Base-by-base conservation (phyloP, 1,139 yeast genomes). In the Kodamaea alishanica region DNA sequence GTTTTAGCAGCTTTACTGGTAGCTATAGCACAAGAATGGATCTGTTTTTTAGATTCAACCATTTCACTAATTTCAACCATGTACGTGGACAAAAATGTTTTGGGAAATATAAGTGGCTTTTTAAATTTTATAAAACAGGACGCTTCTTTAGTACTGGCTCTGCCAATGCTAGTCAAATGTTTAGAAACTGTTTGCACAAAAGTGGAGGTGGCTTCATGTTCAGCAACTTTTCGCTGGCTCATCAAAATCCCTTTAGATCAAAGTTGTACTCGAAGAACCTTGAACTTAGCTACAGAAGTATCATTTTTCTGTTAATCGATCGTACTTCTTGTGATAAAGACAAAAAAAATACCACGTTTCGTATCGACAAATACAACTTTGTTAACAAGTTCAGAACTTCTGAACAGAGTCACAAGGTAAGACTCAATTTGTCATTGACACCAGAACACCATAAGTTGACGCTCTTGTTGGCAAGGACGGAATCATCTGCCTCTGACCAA, bases 381-480 rank as follows among this genome's bases (percentile, higher is more conserved):
- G 32, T 26, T 9, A 31, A 20, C 3, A 31, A 27, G 12, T 32
- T 38, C 26, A 32, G 23, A 6, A 28, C 11, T 23, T 15, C 26
- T 12, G 8, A 24, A 4, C 15, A 12, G 7, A 28, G 25, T 12
- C 32, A 37, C 31, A 25, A 33, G 2, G 32, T 47, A 30, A 38
- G 48, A 31, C 37, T 47, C 26, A 49, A 50, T 47, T 55, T 54
- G 41, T 67, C 64, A 51, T 63, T 61, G 58, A 64, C 60, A 37
- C 61, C 65, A 38, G 56, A 46, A 39, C 57, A 65, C 52, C 73
- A 69, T 46, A 60, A 63, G 34, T 49, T 65, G 41, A 67, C 70
- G 22, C 57, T 70, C 37, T 55, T 53, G 30, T 52, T 67, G 51
- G 74, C 75, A 2, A 60, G 57, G 33, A 56, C 62, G 2, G 65